Evolutionary conservation across 164 flowering plant genomes (phyloP).

Genomic region (Umbellularia californica): DNA sequence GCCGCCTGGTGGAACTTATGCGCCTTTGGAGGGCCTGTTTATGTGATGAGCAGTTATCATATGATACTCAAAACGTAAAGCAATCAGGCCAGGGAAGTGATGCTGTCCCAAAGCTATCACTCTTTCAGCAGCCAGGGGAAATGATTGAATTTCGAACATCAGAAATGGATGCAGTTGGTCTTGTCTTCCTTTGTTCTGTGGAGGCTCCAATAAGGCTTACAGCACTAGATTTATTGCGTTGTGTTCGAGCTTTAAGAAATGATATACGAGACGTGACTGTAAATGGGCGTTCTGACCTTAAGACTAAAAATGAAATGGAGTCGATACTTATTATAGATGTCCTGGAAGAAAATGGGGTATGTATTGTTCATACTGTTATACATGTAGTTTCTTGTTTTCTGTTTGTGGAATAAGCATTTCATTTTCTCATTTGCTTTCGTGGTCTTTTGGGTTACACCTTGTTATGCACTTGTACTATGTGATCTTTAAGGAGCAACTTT

Average conservation of each 20-base stretch:
- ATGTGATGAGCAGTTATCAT: slow-evolving; percentile 53
- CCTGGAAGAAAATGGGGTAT: slow-evolving; percentile 96
- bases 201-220: slow-evolving; percentile 97
- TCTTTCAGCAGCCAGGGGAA: slow-evolving; percentile 55
- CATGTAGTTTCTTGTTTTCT: no score
- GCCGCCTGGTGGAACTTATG: slow-evolving; percentile 92
- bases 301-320: slow-evolving; percentile 59
- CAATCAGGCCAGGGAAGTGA: slow-evolving; percentile 34
- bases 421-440: no score
- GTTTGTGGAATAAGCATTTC: no score
- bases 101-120: slow-evolving; percentile 37
- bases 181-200: slow-evolving; percentile 87
- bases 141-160: slow-evolving; percentile 71
- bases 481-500: no score
- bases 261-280: slow-evolving; percentile 59
- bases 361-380: background rate
- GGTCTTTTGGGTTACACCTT: no score
- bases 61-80: slow-evolving; percentile 46
- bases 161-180: slow-evolving; percentile 97
- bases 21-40: slow-evolving; percentile 92
- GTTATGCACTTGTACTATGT: no score
- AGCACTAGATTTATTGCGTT: slow-evolving; percentile 87
- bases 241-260: slow-evolving; percentile 91
- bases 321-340: slow-evolving; percentile 92
- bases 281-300: slow-evolving; percentile 43